Evolutionary conservation across 306 rosid genomes (phyloP).

Genomic region (Castanospermum australe): DNA sequence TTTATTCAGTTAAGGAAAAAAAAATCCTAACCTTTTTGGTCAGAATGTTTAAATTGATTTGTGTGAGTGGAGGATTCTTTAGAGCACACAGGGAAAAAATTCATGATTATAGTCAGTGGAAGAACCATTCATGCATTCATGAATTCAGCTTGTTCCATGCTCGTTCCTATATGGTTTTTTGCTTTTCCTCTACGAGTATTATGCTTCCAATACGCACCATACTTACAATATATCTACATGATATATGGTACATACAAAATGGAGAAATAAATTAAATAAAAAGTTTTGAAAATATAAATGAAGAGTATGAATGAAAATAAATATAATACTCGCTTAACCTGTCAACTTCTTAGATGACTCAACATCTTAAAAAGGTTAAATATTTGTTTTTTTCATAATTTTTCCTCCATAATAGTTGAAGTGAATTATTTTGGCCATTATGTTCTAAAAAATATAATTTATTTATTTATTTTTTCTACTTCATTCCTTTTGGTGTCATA

Average conservation of each 20-base stretch:
- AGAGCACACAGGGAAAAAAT: neutral
- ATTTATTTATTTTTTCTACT: neutral
- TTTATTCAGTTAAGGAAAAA: neutral
- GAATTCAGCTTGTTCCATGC: neutral
- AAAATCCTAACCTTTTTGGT: neutral
- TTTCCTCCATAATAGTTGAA: neutral
- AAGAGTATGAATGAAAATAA: too few relatives aligned
- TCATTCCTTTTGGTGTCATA: neutral
- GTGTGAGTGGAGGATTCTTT: neutral
- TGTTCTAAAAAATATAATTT: neutral
- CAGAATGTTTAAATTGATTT: neutral
- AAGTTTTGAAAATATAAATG: neutral
- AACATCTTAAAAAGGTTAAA: neutral
- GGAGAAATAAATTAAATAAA: neutral
- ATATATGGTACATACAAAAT: neutral
- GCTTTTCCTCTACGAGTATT: neutral
- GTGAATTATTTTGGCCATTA: neutral
- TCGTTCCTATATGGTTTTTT: neutral
- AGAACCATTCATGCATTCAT: neutral
- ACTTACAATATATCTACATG: neutral
- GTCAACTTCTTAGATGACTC: neutral
- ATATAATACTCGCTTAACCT: neutral
- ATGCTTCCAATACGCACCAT: neutral
- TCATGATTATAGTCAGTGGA: neutral
- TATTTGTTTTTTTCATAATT: neutral